Base-by-base conservation (phyloP, 768 basidiomycete genomes). In the Suillus subalutaceus region DNA sequence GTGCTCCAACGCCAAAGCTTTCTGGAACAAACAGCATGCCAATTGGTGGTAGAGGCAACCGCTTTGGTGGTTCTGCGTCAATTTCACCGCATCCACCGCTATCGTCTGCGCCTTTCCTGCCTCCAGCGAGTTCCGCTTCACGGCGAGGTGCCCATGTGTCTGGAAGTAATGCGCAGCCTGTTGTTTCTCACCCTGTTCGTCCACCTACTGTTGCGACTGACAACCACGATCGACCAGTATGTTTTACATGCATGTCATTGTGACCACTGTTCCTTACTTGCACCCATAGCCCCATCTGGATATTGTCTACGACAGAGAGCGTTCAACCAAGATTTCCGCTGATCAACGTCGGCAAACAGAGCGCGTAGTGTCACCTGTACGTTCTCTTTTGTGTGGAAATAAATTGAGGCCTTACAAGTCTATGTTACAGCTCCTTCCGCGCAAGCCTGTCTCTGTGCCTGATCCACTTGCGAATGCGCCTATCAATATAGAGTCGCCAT, bases 11-110 rank as follows among this genome's bases (percentile, higher is more conserved):
- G 16, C 23, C 73, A 32, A 75, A 73, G 32, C 44, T 78, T 10
- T 78, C 77, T 3, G 77, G 77, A 30, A 77, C 77, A 30, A 78
- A 79, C 63, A 78, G 71, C 38, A 72, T 66, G 61, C 77, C 77
- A 18, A 76, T 77, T 35, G 77, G 77, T 20, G 62, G 64, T 8
- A 68, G 74, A 56, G 26, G 35, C 1, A 72, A 65, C 59, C 79
- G 73, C 23, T 72, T 74, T 66, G n/a, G 65, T 6, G 40, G 58
- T 37, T 72, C 63, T 26, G 60, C 52, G 4, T 65, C 64, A 16
- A 62, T 63, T 37, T 64, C 63, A 64, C 63, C 63, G 26, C 63
- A 64, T 32, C 63, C 63, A 37, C 63, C 58, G 4, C 20, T 18
- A 10, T 6, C 6, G 26, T 30, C 40, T 60, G 56, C 65, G 6